These are phyloP conservation scores for Corylus avellana DNA, from an alignment of 306 rosid genomes.

Conservation along the genomic window DNA sequence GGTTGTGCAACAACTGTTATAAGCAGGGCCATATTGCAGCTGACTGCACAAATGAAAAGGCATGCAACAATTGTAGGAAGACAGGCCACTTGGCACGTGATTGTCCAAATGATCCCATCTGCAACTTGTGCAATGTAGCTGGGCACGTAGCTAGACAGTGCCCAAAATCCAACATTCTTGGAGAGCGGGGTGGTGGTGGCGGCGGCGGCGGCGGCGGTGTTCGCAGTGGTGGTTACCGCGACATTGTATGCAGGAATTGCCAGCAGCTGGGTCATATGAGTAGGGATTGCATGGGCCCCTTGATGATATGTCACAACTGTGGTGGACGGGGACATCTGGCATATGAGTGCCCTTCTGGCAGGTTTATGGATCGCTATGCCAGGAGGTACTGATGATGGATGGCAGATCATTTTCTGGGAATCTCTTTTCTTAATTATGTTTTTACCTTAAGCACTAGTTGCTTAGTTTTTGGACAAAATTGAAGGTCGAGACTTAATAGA, in stretches of 20 bases:
- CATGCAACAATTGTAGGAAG: constrained; percentile 97
- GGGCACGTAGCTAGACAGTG: constrained; percentile 95
- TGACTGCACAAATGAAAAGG: constrained; percentile 95
- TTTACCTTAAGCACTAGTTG: constrained; percentile 14
- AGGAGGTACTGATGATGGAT: constrained; percentile 78
- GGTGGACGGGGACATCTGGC: constrained; percentile 98
- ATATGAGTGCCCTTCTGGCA: constrained; percentile 95
- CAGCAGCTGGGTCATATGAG: constrained; percentile 96
- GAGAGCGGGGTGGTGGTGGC: constrained; percentile 36
- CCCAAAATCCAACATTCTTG: constrained; percentile 62
- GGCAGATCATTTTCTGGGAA: constrained; percentile 9
- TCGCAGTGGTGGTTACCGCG: constrained; percentile 57
- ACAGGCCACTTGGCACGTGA: constrained; percentile 99
- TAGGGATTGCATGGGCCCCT: constrained; percentile 96
- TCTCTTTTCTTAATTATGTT: constrained; percentile 18
- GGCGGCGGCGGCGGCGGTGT: constrained; percentile 15
- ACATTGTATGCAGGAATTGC: constrained; percentile 86
- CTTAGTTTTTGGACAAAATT: constrained; percentile 1
- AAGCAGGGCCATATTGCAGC: constrained; percentile 98
- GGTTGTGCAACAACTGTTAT: constrained; percentile 96
- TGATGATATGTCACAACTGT: constrained; percentile 96
- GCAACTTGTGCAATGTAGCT: constrained; percentile 92
- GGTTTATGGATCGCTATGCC: constrained; percentile 85
- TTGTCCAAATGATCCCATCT: constrained; percentile 90
- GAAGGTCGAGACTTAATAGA: constrained; percentile 17